A percentile compares a stretch with the other conserved stretches of the same genome.
Evolutionary conservation across 495 filamentous ascomycete species (phyloP).

Genomic region (Xylaria grammica): DNA sequence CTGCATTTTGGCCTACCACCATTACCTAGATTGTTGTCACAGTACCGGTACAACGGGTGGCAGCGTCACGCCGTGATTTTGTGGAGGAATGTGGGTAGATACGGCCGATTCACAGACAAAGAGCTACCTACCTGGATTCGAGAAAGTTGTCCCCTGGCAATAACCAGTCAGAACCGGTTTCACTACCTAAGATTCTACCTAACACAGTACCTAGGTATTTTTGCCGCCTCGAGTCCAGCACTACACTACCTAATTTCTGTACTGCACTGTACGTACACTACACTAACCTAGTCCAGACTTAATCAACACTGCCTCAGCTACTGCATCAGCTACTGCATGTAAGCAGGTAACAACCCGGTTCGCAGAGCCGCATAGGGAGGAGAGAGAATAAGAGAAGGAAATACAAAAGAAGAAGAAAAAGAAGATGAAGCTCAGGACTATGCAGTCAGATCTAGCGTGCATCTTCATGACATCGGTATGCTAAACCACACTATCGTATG

Average conservation of each 20-base stretch:
- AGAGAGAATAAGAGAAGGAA: too few relatives aligned
- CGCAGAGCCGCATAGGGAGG: conserved; percentile 25
- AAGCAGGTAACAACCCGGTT: neutral
- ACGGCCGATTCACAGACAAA: conserved; percentile 9
- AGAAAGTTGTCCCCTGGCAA: neutral
- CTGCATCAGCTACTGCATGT: too few relatives aligned
- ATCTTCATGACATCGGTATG: too few relatives aligned
- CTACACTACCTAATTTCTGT: neutral
- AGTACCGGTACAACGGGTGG: neutral
- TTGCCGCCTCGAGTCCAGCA: neutral
- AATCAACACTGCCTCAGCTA: conserved; percentile 10
- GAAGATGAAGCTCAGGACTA: too few relatives aligned
- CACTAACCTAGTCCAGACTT: too few relatives aligned
- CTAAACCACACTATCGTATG: too few relatives aligned
- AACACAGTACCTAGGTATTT: too few relatives aligned
- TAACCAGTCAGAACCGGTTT: too few relatives aligned
- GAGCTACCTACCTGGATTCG: neutral
- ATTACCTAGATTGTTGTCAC: neutral
- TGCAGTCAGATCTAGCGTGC: too few relatives aligned
- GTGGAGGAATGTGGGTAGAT: conserved; percentile 19
- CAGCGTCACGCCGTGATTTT: neutral
- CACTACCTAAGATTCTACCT: too few relatives aligned
- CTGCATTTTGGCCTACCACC: neutral
- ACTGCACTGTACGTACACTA: too few relatives aligned
- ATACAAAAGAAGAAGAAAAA: too few relatives aligned